Evolutionary conservation across 768 basidiomycete genomes (phyloP).

Genomic region (Rhodosporidiobolus sp.): DNA sequence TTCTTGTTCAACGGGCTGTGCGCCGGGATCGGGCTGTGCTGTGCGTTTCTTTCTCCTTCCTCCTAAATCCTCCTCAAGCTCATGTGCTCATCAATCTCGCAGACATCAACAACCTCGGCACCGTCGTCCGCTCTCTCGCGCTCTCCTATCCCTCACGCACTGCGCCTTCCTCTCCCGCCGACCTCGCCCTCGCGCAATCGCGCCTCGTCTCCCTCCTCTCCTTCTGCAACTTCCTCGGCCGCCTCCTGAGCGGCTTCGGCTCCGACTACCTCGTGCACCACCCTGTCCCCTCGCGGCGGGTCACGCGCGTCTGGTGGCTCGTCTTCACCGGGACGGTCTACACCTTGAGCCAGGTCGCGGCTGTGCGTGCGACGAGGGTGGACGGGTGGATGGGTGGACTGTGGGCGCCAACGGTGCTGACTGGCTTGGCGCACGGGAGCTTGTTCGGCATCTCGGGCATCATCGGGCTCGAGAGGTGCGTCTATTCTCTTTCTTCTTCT

Average conservation of each 20-base stretch:
- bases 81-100: background rate
- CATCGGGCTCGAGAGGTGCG: conserved; percentile 29
- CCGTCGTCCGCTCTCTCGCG: conserved; percentile 26
- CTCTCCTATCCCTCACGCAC: background rate
- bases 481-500: background rate
- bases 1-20: conserved; percentile 31
- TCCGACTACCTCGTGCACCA: conserved; percentile 29
- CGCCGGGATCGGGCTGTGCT: conserved; percentile 26
- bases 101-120: conserved; percentile 40
- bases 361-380: background rate
- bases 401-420: conserved; percentile 17
- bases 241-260: conserved; percentile 22
- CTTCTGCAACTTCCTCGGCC: conserved; percentile 34
- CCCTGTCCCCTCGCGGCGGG: background rate
- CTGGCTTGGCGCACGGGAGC: conserved; percentile 26
- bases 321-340: background rate
- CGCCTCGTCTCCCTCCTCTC: conserved; percentile 38
- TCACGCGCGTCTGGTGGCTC: conserved; percentile 26
- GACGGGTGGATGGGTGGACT: background rate
- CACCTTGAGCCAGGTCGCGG: conserved; percentile 3
- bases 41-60: background rate
- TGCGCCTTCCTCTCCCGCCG: background rate
- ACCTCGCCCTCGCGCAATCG: conserved; percentile 13
- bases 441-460: conserved; percentile 24
- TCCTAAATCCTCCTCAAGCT: fast-evolving